phyloP scores from a whole-genome alignment of 495 filamentous ascomycete species.

The Neurospora sp. region DNA sequence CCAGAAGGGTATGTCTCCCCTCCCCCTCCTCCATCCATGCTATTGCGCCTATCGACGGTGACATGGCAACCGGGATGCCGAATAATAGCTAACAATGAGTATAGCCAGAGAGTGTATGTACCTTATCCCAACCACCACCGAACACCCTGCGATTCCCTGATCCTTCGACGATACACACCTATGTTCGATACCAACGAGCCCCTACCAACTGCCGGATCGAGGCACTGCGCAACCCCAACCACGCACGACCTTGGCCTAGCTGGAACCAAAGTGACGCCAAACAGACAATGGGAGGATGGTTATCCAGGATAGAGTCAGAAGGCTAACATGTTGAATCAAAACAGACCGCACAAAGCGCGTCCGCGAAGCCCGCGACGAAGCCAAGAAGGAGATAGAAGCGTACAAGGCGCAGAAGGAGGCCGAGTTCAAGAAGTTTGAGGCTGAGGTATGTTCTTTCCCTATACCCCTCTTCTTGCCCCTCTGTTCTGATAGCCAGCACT shows the following conservation, averaged over 20 bases:
- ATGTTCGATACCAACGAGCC: too few species aligned
- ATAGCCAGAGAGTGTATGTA: conserved; percentile 35
- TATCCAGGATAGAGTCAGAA: too few species aligned
- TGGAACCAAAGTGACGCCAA: too few species aligned
- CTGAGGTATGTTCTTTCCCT: conserved; percentile 49
- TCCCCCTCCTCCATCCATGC: too few species aligned
- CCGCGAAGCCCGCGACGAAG: conserved; percentile 87
- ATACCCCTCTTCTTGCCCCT: too few species aligned
- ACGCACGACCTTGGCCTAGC: too few species aligned
- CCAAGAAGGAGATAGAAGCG: conserved; percentile 95
- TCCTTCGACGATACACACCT: too few species aligned
- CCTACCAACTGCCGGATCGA: not conserved
- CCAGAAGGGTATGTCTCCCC: conserved; percentile 59
- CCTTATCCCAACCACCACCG: not conserved
- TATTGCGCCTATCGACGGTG: too few species aligned
- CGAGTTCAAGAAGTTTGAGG: conserved; percentile 91
- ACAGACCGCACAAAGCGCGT: conserved; percentile 93
- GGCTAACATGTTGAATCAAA: not conserved
- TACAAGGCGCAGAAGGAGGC: conserved; percentile 85
- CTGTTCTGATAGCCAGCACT: too few species aligned
- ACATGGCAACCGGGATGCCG: too few species aligned
- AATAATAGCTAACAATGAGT: not conserved
- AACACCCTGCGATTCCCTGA: too few species aligned
- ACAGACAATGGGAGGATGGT: too few species aligned
- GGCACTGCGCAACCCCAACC: not conserved